phyloP scores from a whole-genome alignment of 352 stramenopile species.

The Globisporangium recalcitrans region DNA sequence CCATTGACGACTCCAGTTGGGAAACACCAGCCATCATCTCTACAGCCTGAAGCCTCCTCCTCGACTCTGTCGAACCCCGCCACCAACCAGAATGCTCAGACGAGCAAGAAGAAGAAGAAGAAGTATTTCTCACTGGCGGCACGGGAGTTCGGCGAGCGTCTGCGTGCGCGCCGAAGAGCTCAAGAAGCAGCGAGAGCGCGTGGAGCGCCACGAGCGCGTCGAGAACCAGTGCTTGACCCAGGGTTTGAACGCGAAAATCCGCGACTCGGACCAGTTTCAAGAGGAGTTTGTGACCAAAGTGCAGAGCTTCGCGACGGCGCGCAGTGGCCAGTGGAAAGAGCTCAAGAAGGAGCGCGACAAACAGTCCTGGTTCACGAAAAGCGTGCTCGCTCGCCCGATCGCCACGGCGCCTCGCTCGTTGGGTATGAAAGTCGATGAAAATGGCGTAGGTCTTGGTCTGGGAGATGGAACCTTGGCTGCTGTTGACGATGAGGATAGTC shows the following conservation, averaged over 20 bases:
- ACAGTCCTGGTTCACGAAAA: slow-evolving; percentile 32
- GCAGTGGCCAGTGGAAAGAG: slow-evolving; percentile 42
- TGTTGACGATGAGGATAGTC: not conserved
- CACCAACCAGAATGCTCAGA: not conserved
- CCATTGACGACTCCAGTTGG: not conserved
- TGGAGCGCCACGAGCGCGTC: slow-evolving; percentile 24
- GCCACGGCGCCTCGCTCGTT: slow-evolving; percentile 20
- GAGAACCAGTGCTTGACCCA: slow-evolving; percentile 51
- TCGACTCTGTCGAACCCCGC: not conserved
- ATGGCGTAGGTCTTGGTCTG: not conserved
- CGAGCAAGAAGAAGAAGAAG: slow-evolving; percentile 22
- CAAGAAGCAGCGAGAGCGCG: slow-evolving; percentile 29
- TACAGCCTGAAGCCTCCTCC: not conserved
- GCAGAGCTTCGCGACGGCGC: slow-evolving; percentile 36
- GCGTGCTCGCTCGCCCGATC: slow-evolving; percentile 33
- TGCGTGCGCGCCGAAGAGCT: slow-evolving; percentile 36
- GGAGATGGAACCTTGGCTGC: not conserved
- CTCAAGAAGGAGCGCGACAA: slow-evolving; percentile 44
- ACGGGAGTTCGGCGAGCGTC: slow-evolving; percentile 39
- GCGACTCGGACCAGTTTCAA: slow-evolving; percentile 46
- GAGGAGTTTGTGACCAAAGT: slow-evolving; percentile 59
- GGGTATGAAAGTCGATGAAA: not conserved
- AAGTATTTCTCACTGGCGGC: slow-evolving; percentile 51
- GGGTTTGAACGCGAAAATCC: slow-evolving; percentile 28
- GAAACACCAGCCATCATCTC: not conserved